Evolutionary conservation across 441 rosid genomes (phyloP).

Genomic region (Viola pubescens): DNA sequence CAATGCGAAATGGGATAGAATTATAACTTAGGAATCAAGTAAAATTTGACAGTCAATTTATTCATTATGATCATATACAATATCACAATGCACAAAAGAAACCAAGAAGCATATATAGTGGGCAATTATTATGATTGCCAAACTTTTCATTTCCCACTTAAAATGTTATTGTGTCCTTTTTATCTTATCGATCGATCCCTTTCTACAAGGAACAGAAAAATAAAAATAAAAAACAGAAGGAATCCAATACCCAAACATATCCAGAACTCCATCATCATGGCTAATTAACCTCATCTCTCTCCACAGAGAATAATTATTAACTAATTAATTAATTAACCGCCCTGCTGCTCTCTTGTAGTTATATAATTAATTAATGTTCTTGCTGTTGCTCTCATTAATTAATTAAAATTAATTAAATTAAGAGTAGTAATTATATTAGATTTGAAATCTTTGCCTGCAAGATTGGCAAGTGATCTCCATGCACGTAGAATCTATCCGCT

Average conservation of each 20-base stretch:
- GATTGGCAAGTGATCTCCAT: slow-evolving; percentile 96
- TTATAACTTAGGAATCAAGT: too few relatives aligned
- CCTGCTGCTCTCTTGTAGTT: not conserved
- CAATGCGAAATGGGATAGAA: too few relatives aligned
- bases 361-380: not conserved
- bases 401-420: too few relatives aligned
- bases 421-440: slow-evolving; percentile 17
- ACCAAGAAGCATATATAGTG: slow-evolving; percentile 6
- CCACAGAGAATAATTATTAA: too few relatives aligned
- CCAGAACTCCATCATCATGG: slow-evolving; percentile 18
- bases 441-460: slow-evolving; percentile 87
- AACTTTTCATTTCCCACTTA: slow-evolving; percentile 12
- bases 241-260: slow-evolving; percentile 29
- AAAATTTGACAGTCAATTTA: too few relatives aligned
- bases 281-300: not conserved
- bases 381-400: too few relatives aligned
- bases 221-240: slow-evolving; percentile 12
- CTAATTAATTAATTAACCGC: too few relatives aligned
- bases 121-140: slow-evolving; percentile 12
- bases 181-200: not conserved
- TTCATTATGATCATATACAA: slow-evolving; percentile 8
- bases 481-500: slow-evolving; percentile 60
- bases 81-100: slow-evolving; percentile 4
- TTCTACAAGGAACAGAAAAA: not conserved
- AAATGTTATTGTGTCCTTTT: slow-evolving; percentile 1